A percentile compares a stretch with the other conserved stretches of the same genome.
Conservation (phyloP, 306 rosid genomes). For the Nissolia schottii region DNA sequence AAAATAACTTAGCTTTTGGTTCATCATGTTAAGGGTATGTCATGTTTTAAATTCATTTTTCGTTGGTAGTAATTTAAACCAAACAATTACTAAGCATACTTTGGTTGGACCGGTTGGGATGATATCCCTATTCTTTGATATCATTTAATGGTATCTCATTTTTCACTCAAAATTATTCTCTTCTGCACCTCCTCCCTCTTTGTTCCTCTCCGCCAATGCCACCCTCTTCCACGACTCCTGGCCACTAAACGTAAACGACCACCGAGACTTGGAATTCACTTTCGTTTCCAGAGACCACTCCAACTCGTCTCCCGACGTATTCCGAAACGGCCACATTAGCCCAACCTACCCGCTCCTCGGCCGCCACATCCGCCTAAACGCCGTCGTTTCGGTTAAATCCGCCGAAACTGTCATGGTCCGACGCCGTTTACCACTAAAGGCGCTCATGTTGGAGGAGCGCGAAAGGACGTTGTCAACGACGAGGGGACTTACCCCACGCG, state of each 20-base stretch:
- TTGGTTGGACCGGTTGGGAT: no score
- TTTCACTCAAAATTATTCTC: no score
- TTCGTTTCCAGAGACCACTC: constrained; percentile 36
- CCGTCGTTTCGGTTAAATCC: no score
- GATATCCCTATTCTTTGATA: no score
- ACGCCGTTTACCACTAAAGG: constrained; percentile 55
- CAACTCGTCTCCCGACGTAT: constrained; percentile 56
- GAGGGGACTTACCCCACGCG: constrained; percentile 44
- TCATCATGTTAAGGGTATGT: no score
- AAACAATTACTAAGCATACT: no score
- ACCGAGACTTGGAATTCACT: no score
- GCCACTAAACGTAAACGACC: no score
- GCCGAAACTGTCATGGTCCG: constrained; percentile 10
- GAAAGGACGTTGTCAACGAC: constrained; percentile 18
- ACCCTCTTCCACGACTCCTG: constrained; percentile 52
- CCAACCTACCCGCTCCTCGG: constrained; percentile 62
- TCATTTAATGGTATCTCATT: no score
- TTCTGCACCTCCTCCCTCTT: no score
- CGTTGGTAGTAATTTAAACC: no score
- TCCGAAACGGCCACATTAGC: constrained; percentile 73
- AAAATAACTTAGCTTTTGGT: background rate
- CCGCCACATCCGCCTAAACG: constrained; percentile 32
- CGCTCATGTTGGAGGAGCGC: constrained; percentile 61
- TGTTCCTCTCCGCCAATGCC: background rate
- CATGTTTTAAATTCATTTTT: no score